Percentiles rank a stretch among this genome's conserved stretches.
These are phyloP conservation scores for Chalciporus sp. DNA, from an alignment of 1,284 basidiomycete genomes.

Conservation along the genomic window DNA sequence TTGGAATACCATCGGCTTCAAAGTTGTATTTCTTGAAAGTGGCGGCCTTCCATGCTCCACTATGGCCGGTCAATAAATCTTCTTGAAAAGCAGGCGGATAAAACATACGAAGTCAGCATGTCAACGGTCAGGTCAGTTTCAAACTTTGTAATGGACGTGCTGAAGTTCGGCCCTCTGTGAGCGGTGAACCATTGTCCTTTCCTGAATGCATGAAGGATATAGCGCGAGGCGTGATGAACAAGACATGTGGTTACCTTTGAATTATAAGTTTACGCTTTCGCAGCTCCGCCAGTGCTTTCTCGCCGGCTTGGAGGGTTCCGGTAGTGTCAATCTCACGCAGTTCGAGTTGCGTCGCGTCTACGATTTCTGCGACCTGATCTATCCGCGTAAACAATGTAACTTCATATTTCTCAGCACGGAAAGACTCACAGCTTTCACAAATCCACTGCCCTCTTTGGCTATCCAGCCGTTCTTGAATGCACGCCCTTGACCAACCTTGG, in stretches of 20 bases:
- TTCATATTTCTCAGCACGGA: background rate
- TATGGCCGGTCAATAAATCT: constrained; percentile 34
- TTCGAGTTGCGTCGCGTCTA: constrained; percentile 77
- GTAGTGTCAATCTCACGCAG: constrained; percentile 76
- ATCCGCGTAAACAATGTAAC: constrained; percentile 3
- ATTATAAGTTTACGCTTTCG: constrained; percentile 88
- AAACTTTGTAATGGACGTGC: constrained; percentile 92
- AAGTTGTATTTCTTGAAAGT: constrained; percentile 99
- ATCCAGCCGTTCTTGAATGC: constrained; percentile 99
- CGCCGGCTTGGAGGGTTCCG: constrained; percentile 70
- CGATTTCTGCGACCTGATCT: constrained; percentile 59
- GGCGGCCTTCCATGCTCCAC: constrained; percentile 89
- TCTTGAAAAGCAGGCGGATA: background rate
- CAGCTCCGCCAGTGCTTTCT: constrained; percentile 83
- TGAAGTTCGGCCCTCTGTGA: constrained; percentile 85
- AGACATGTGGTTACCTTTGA: constrained; percentile 55
- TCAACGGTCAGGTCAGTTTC: constrained; percentile 98
- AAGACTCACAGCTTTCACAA: constrained; percentile 78
- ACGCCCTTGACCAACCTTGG: constrained; percentile 90
- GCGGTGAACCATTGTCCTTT: constrained; percentile 96
- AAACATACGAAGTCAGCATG: constrained; percentile 84
- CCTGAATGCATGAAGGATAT: constrained; percentile 44
- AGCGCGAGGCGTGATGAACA: background rate
- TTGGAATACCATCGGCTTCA: constrained; percentile 90
- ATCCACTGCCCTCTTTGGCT: constrained; percentile 85